Base-by-base conservation (phyloP, 2,329 filamentous ascomycete genomes). In the Sclerotinia spermophila region DNA sequence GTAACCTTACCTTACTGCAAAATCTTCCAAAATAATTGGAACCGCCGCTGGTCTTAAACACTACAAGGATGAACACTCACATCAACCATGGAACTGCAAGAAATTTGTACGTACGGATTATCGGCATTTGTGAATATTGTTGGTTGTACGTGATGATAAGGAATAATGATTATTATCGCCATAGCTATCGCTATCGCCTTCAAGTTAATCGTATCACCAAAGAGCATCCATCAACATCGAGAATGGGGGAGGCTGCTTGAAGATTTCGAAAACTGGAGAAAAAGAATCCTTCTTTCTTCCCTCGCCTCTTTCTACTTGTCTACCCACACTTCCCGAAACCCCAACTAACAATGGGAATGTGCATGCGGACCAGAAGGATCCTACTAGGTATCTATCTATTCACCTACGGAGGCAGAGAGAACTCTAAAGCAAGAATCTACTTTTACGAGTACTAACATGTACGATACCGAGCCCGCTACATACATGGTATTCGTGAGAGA, bases 51-150 rank as follows among this genome's bases (percentile, higher is more conserved):
- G 51, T 35, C 13, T 19, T 58, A 58, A 10, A 67, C 35, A 35
- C 44, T 65, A 65, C 61, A 45, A 44, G 65, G 35, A 67, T 51
- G 44, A 69, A 64, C 56, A 69, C 58, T 55, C 48, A 69, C 58
- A 65, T 65, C 56, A 44, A 33, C n/a, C 27, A 24, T 45, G 67
- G 67, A 21, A 35, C 67, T 69, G 67, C 67, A 69, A 69, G 58
- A 53, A 64, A 64, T 64, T 2, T 51, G 61, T 65, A 69, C 33
- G 60, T 61, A 21, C n/a, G 51, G 65, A 42, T 44, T 44, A 35
- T 58, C 38, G 65, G 42, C 35, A 62, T 6, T 62, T 30, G 27
- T 64, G 44, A 33, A 51, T 51, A 13, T 24, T 27, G 66, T 60
- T 35, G 30, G 56, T 30, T 60, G 66, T 60, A 68, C 40, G 66